Conservation (phyloP, 1,284 basidiomycete species). For the Neolentinus lepideus region DNA sequence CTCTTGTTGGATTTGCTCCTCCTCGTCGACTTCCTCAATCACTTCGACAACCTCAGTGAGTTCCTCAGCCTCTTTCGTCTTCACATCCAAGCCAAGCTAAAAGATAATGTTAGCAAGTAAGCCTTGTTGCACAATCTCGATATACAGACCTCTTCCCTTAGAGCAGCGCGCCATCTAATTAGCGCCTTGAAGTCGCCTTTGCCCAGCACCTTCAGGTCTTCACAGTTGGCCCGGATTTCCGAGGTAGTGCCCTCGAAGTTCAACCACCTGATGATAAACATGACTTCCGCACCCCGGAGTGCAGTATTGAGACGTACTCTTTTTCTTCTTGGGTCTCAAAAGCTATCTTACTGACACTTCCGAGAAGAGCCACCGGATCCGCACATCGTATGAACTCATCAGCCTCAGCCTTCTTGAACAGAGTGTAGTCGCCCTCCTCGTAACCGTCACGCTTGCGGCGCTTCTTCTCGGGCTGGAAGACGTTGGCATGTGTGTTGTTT, state of each 20-base stretch:
- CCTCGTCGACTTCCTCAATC: conserved; percentile 75
- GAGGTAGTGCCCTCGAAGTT: conserved; percentile 64
- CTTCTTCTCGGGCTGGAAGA: conserved; percentile 98
- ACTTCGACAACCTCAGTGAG: conserved; percentile 73
- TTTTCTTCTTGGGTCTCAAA: conserved; percentile 86
- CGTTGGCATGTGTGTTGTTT: conserved; percentile 74
- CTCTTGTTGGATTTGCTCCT: conserved; percentile 84
- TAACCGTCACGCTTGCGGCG: conserved; percentile 92
- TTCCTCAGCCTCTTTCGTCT: conserved; percentile 65
- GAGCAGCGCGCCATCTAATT: conserved; percentile 83
- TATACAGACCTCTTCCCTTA: conserved; percentile 71
- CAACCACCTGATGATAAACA: conserved; percentile 50
- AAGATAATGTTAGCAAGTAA: conserved; percentile 3
- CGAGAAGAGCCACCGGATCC: conserved; percentile 81
- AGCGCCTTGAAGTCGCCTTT: conserved; percentile 96
- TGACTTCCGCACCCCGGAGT: conserved; percentile 5
- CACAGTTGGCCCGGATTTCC: conserved; percentile 79
- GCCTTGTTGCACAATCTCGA: background rate
- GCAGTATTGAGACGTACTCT: conserved; percentile 37
- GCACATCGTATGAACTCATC: conserved; percentile 66
- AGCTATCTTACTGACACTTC: conserved; percentile 78
- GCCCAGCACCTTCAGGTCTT: conserved; percentile 95
- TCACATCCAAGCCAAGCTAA: conserved; percentile 78
- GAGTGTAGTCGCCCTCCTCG: conserved; percentile 89
- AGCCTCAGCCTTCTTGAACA: conserved; percentile 75